Evolutionary conservation across 176 grass and related monocot species (phyloP).

Genomic region (Aegilops sharonensis): DNA sequence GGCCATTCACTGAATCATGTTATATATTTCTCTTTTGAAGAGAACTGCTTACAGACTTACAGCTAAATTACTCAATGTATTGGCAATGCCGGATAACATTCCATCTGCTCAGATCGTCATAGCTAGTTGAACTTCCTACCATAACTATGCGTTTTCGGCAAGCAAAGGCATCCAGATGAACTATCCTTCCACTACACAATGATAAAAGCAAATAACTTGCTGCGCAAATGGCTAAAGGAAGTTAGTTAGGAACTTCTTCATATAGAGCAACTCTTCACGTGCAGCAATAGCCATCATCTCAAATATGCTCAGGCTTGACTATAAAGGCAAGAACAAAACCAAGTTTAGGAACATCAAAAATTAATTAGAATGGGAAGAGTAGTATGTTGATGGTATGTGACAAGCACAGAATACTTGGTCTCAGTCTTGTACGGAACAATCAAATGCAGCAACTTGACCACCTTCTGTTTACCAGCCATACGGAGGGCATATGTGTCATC

Average conservation of each 20-base stretch:
- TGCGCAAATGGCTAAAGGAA: slow-evolving; percentile 59
- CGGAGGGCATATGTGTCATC: slow-evolving; percentile 83
- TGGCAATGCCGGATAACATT: too few relatives aligned
- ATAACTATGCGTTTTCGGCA: neutral
- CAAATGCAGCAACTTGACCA: slow-evolving; percentile 66
- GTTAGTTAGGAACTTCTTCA: slow-evolving; percentile 67
- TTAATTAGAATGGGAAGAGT: slow-evolving; percentile 22
- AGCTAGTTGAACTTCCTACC: slow-evolving; percentile 22
- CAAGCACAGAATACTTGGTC: slow-evolving; percentile 67
- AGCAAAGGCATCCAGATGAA: neutral
- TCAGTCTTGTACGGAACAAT: slow-evolving; percentile 70
- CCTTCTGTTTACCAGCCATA: slow-evolving; percentile 69
- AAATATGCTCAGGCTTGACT: slow-evolving; percentile 66
- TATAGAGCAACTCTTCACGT: slow-evolving; percentile 51
- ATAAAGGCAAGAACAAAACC: slow-evolving; percentile 19
- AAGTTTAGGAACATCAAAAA: neutral
- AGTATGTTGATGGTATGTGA: slow-evolving; percentile 46
- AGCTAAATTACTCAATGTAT: too few relatives aligned
- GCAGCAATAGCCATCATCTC: slow-evolving; percentile 60
- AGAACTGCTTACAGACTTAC: too few relatives aligned
- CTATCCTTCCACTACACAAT: slow-evolving; percentile 2
- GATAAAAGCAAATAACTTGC: slow-evolving; percentile 40
- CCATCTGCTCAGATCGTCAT: too few relatives aligned
- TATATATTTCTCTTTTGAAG: too few relatives aligned
- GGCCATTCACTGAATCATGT: too few relatives aligned